Conservation (phyloP, 495 filamentous ascomycete species). For the Aspergillus ellipticus region DNA sequence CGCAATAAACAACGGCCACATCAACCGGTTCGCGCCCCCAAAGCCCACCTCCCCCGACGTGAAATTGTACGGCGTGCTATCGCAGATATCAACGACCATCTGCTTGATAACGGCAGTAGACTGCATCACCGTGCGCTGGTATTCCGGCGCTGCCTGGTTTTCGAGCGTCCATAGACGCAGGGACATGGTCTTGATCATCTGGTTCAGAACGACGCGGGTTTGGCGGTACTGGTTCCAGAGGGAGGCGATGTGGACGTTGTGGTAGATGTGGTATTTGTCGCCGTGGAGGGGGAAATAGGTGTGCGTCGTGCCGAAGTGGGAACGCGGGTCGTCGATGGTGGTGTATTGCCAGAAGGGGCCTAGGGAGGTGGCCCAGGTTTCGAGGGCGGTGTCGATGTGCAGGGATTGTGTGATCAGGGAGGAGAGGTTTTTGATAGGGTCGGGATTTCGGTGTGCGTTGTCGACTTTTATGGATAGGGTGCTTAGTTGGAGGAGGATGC, state of each 20-base stretch:
- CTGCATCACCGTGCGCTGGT: conserved; percentile 4
- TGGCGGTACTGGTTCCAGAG: conserved; percentile 19
- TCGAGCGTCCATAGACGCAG: background rate
- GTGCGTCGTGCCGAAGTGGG: background rate
- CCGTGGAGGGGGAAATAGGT: background rate
- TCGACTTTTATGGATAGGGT: conserved; percentile 11
- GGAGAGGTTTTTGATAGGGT: background rate
- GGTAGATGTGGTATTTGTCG: conserved; percentile 8
- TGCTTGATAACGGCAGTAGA: conserved; percentile 7
- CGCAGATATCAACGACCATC: conserved; percentile 15
- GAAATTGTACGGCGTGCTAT: conserved; percentile 17
- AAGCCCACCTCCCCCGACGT: conserved; percentile 4
- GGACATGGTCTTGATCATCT: conserved; percentile 12
- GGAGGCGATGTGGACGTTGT: background rate
- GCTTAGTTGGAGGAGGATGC: conserved; percentile 5
- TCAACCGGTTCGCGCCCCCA: conserved; percentile 10
- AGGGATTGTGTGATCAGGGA: conserved; percentile 10
- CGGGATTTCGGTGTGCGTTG: background rate
- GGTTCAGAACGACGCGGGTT: conserved; percentile 12
- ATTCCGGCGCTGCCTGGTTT: background rate
- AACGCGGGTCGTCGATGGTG: background rate
- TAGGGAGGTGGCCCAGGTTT: conserved; percentile 10
- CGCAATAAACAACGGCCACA: conserved; percentile 20
- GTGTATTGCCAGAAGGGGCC: conserved; percentile 6
- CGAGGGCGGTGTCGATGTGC: conserved; percentile 10